A percentile compares a stretch with the other conserved stretches of the same genome.
phyloP scores from a whole-genome alignment of 495 filamentous ascomycete genomes.

The Clavariopsis aquatica region DNA sequence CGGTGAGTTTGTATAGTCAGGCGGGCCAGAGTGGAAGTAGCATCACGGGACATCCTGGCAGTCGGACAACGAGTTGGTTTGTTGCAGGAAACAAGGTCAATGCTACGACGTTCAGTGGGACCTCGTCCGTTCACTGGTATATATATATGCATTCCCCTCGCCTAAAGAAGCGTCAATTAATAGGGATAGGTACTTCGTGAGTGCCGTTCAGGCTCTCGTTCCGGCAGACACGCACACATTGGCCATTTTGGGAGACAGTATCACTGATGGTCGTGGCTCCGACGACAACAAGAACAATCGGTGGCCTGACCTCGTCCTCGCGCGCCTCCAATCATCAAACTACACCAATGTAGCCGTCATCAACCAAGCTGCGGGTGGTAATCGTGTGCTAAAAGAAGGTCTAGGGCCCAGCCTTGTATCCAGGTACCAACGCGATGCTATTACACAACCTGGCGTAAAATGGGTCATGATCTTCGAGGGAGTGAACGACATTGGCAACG shows the following conservation, averaged over 20 bases:
- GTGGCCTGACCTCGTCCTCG: constrained; percentile 66
- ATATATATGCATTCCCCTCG: background rate
- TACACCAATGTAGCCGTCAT: constrained; percentile 60
- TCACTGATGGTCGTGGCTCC: constrained; percentile 44
- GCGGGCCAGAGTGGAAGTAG: constrained; percentile 57
- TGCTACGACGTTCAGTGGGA: constrained; percentile 41
- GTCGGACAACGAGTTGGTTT: constrained; percentile 64
- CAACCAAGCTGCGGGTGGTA: constrained; percentile 74
- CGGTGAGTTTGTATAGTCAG: constrained; percentile 60
- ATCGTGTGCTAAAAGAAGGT: constrained; percentile 62
- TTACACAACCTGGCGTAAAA: constrained; percentile 56
- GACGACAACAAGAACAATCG: no score
- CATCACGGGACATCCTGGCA: constrained; percentile 70
- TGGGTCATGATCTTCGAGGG: constrained; percentile 72
- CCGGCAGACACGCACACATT: constrained; percentile 51
- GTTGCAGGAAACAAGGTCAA: constrained; percentile 53
- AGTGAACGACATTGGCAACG: constrained; percentile 70
- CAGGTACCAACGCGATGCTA: constrained; percentile 64
- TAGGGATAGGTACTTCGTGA: constrained; percentile 58
- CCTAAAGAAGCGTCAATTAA: background rate
- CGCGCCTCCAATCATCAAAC: no score
- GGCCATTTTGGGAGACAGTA: constrained; percentile 69
- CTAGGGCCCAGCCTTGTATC: constrained; percentile 61
- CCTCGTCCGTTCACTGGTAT: constrained; percentile 48
- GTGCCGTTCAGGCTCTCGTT: constrained; percentile 60